Evolutionary conservation across 192 early-diverging fungal species (phyloP).

Genomic region (Coemansia sp.): DNA sequence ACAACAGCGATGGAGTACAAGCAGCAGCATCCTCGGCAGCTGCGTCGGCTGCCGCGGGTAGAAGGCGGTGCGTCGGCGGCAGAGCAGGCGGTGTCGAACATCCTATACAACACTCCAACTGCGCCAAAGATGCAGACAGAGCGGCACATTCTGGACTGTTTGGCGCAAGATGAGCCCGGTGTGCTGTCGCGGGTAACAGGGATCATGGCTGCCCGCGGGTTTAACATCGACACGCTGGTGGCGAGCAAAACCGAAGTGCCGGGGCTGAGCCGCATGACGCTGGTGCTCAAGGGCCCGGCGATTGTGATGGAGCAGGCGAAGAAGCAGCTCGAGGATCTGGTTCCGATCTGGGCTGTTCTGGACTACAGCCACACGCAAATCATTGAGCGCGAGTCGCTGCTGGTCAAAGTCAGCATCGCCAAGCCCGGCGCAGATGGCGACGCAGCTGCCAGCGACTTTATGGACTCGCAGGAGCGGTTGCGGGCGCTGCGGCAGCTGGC

Average conservation of each 20-base stretch:
- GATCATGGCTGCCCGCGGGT: conserved; percentile 89
- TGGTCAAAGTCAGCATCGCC: conserved; percentile 90
- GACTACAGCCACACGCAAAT: conserved; percentile 89
- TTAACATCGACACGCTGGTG: conserved; percentile 97
- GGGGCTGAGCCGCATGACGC: conserved; percentile 91
- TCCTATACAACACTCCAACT: conserved; percentile 94
- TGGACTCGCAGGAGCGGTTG: conserved; percentile 65
- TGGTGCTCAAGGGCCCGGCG: conserved; percentile 86
- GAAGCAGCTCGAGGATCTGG: conserved; percentile 93
- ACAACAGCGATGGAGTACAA: conserved; percentile 55
- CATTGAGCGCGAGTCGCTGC: conserved; percentile 89
- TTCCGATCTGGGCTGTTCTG: conserved; percentile 96
- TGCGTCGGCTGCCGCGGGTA: conserved; percentile 49
- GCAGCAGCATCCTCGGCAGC: conserved; percentile 55
- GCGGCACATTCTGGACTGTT: conserved; percentile 89
- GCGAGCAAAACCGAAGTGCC: conserved; percentile 94
- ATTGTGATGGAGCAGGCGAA: conserved; percentile 87
- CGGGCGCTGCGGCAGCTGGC: conserved; percentile 80
- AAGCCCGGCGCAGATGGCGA: conserved; percentile 4
- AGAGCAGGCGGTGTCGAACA: conserved; percentile 95
- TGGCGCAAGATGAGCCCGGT: conserved; percentile 91
- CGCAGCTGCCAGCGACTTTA: conserved; percentile 43
- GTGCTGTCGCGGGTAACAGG: conserved; percentile 79
- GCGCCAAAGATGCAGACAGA: conserved; percentile 61
- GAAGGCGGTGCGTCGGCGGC: conserved; percentile 63